Conservation (phyloP, 495 filamentous ascomycete genomes). For the Usnea hakonensis region DNA sequence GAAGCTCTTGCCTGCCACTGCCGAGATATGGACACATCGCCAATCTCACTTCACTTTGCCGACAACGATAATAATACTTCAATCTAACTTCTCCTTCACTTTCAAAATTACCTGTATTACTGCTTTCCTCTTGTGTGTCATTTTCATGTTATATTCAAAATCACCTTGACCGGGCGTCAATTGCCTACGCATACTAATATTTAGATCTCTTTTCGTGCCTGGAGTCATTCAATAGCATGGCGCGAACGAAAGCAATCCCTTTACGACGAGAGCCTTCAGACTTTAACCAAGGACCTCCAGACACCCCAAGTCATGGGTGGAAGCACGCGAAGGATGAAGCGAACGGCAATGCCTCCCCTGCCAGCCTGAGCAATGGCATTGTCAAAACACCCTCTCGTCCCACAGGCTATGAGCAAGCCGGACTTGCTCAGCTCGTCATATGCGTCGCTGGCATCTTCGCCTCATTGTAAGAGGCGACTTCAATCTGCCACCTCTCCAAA, state of each 20-base stretch:
- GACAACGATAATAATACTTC: background rate
- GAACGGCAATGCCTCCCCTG: constrained; percentile 25
- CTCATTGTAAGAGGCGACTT: constrained; percentile 64
- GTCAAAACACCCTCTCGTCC: constrained; percentile 28
- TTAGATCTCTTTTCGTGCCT: constrained; percentile 5
- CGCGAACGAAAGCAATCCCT: constrained; percentile 58
- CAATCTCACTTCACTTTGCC: background rate
- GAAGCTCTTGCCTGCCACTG: background rate
- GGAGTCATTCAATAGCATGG: constrained; percentile 41
- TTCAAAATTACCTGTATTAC: background rate
- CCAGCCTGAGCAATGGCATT: constrained; percentile 33
- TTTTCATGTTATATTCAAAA: background rate
- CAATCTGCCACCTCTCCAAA: background rate
- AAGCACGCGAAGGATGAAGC: constrained; percentile 29
- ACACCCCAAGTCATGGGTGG: constrained; percentile 25
- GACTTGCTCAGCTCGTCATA: constrained; percentile 65
- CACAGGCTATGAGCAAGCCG: constrained; percentile 37
- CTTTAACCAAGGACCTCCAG: constrained; percentile 40
- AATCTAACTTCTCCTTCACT: too few species aligned
- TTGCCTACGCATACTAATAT: background rate
- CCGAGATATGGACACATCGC: constrained; percentile 15
- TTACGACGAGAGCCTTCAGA: constrained; percentile 59
- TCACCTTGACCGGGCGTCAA: background rate
- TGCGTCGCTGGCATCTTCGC: constrained; percentile 92
- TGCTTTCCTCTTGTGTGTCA: background rate